Percentiles rank a stretch among this genome's conserved stretches.
These are phyloP conservation scores for Aspergillus sp. DNA, from an alignment of 2,329 filamentous ascomycete species.

Conservation along the genomic window DNA sequence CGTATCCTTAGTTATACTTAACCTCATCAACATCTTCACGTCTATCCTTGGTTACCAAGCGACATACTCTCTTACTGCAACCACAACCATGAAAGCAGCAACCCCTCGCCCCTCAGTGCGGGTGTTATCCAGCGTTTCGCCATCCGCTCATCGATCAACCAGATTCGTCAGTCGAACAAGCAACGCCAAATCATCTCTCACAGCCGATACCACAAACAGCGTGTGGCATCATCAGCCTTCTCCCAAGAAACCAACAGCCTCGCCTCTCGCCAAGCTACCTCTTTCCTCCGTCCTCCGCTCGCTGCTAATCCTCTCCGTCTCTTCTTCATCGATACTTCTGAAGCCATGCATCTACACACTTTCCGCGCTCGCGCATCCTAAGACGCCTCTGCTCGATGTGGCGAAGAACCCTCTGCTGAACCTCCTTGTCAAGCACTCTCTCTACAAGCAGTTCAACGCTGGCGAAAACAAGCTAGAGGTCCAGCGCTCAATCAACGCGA, in stretches of 20 bases:
- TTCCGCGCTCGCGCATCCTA: slow-evolving; percentile 56
- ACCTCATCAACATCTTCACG: background rate
- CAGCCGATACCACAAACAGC: slow-evolving; percentile 29
- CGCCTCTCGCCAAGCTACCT: slow-evolving; percentile 42
- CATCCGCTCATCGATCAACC: slow-evolving; percentile 16
- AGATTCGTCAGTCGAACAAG: slow-evolving; percentile 40
- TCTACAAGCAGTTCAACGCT: slow-evolving; percentile 64
- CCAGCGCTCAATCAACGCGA: slow-evolving; percentile 47
- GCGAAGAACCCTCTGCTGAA: slow-evolving; percentile 54
- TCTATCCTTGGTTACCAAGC: slow-evolving; percentile 1
- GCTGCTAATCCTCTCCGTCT: slow-evolving; percentile 42
- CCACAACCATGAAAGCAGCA: slow-evolving; percentile 31
- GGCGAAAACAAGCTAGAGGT: slow-evolving; percentile 56
- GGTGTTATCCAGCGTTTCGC: slow-evolving; percentile 18
- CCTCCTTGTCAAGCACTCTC: slow-evolving; percentile 49
- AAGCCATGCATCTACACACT: slow-evolving; percentile 73
- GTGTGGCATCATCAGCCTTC: slow-evolving; percentile 30
- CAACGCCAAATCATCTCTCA: slow-evolving; percentile 38
- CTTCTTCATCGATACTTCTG: slow-evolving; percentile 61
- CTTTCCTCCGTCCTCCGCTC: slow-evolving; percentile 44
- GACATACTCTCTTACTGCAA: slow-evolving; percentile 4
- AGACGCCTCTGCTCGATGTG: slow-evolving; percentile 51
- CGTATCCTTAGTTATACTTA: slow-evolving; percentile 6
- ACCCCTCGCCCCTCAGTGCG: slow-evolving; percentile 31
- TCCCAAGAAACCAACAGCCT: slow-evolving; percentile 30